Conservation (phyloP, 73 alveolate genomes). For the Paramecium pentaurelia region DNA sequence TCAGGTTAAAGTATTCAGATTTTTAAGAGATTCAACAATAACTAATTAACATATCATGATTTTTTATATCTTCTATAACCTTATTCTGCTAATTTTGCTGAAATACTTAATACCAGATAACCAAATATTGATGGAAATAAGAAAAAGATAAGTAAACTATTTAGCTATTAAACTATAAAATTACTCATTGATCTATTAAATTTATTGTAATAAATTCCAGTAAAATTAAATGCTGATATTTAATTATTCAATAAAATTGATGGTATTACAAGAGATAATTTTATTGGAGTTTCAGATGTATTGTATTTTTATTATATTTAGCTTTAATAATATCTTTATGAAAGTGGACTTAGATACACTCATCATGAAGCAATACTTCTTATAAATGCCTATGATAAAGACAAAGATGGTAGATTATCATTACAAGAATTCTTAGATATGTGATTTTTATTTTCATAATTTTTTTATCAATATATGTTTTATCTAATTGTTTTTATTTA, state of each 20-base stretch:
- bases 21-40: not conserved
- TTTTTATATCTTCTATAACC: not conserved
- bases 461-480: no score
- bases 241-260: not conserved
- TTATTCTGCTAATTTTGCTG: not conserved
- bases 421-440: not conserved
- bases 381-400: not conserved
- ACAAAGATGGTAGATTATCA: slow-evolving; percentile 40
- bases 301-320: not conserved
- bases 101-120: not conserved
- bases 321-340: slow-evolving; percentile 21
- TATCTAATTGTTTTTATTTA: no score
- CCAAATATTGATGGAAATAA: not conserved
- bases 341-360: slow-evolving; percentile 26
- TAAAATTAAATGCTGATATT: not conserved
- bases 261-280: slow-evolving; percentile 25
- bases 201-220: not conserved
- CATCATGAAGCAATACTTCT: slow-evolving; percentile 31
- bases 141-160: not conserved
- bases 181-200: not conserved
- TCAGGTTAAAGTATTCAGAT: not conserved
- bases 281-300: slow-evolving; percentile 46
- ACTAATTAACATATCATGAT: not conserved
- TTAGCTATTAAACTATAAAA: not conserved
- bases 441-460: not conserved